Evolutionary conservation across 192 early-diverging fungal species (phyloP), one percentile per base, ranked within the genome.

Genomic region (Endogone sp.): DNA sequence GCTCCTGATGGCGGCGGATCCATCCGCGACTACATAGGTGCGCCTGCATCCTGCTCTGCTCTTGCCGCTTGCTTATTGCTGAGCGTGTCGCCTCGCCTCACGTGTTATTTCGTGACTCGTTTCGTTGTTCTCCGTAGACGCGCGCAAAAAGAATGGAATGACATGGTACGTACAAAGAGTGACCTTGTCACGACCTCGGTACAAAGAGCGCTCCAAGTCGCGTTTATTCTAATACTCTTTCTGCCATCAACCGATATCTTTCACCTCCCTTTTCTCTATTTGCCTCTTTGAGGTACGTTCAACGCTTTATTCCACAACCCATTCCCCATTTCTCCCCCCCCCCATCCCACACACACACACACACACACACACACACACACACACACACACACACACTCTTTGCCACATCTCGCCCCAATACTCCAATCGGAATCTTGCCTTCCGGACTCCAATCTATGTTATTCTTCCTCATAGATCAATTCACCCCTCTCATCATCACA

Each of bases 21-120:
- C 16, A 71, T 71, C 22, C 28, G 70, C 25, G 70, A 71, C 29
- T 71, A 71, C 56, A 62, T 71, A 54, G 63, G 70, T 71, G 64
- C 22, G 63, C n/a, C 22, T n/a, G 4, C 25, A 25, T 24, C 16
- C 16, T 49, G 37, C 16, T n/a, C n/a, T n/a, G n/a, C n/a, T n/a
- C n/a, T n/a, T n/a, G n/a, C n/a, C n/a, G n/a, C n/a, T n/a, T n/a
- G n/a, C n/a, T n/a, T n/a, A n/a, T n/a, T n/a, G n/a, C n/a, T n/a
- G n/a, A n/a, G n/a, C n/a, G n/a, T n/a, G n/a, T n/a, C n/a, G n/a
- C n/a, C n/a, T n/a, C n/a, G n/a, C n/a, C n/a, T n/a, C n/a, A n/a
- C n/a, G n/a, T n/a, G n/a, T n/a, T n/a, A n/a, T n/a, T n/a, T n/a
- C n/a, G n/a, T n/a, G n/a, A n/a, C n/a, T 60, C 23, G 26, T n/a